Percentiles rank a stretch among this genome's conserved stretches.
These are phyloP conservation scores for Venturia aucupariae DNA, from an alignment of 2,329 filamentous ascomycete genomes.

Conservation along the genomic window DNA sequence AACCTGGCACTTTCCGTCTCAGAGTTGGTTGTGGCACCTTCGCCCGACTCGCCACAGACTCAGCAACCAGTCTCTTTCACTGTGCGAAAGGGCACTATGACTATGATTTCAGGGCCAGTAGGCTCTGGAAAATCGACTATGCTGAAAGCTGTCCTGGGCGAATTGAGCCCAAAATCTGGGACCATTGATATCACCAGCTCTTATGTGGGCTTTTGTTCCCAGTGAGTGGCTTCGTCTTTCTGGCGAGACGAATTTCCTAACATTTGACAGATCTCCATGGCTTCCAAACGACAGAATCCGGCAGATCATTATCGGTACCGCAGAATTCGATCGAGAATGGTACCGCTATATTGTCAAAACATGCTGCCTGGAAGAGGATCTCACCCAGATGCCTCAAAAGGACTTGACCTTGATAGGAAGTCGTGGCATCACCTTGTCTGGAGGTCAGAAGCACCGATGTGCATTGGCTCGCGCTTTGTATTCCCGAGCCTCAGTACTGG, in stretches of 20 bases:
- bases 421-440: constrained; percentile 12
- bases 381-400: constrained; percentile 9
- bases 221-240: background rate
- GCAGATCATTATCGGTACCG: constrained; percentile 12
- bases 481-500: constrained; percentile 9
- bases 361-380: constrained; percentile 13
- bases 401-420: constrained; percentile 14
- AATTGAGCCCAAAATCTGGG: constrained; percentile 14
- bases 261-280: constrained; percentile 9
- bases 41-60: background rate
- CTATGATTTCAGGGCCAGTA: constrained; percentile 19
- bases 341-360: constrained; percentile 8
- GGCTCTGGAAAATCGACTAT: constrained; percentile 19
- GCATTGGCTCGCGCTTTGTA: constrained; percentile 15
- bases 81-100: constrained; percentile 15
- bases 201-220: constrained; percentile 13
- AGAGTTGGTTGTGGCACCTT: background rate
- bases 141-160: constrained; percentile 17
- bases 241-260: background rate
- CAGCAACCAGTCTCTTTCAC: constrained; percentile 6
- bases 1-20: background rate
- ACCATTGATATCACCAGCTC: constrained; percentile 1
- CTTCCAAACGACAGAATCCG: constrained; percentile 13
- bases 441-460: constrained; percentile 15
- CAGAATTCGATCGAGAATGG: constrained; percentile 10